Base-by-base conservation (phyloP, 192 early-diverging fungal genomes). In the Backusella parvicylindrica region DNA sequence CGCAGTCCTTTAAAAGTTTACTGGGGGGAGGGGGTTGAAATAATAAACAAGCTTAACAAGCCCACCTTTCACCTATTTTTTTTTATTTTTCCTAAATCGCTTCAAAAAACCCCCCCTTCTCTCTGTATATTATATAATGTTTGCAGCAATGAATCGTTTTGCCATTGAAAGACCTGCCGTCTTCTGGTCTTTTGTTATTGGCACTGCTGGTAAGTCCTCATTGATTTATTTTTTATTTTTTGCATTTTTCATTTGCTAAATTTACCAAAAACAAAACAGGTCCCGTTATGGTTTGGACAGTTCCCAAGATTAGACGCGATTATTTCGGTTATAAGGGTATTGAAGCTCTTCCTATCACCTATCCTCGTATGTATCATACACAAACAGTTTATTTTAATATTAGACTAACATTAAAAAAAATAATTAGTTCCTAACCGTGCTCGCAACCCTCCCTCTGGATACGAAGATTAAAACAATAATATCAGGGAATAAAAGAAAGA, bases 151-250 rank as follows among this genome's bases (percentile, higher is more conserved):
- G 53, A 68, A 71, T 43, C 74, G 75, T 63, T 77, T 81, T 64
- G 75, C 79, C 69, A 37, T 74, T 76, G 71, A 81, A 49, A 40
- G 50, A 65, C 79, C 79, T 74, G 71, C 70, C 28, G 71, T 81
- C 50, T 73, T 77, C 21, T 81, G 79, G 79, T 81, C 79, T 33
- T 73, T 77, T 74, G 71, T 77, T 18, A 76, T 81, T 81, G 79
- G 72, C 37, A 66, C 67, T 64, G 72, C 65, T 40, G 79, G 79
- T 81, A 76, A 67, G 47, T 11, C 18, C 53, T 12, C 32, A 60
- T 33, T 60, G 35, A 21, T 9, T 26, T 28, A 9, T 30, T 73
- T 64, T 23, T 56, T 32, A 0, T 43, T 43, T 15, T 43, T 43
- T 15, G 11, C 6, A 38, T 23, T 71, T 16, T 15, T 23, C 13